Conservation (phyloP, 129 eudicot genomes). For the Scalesia atractyloides region DNA sequence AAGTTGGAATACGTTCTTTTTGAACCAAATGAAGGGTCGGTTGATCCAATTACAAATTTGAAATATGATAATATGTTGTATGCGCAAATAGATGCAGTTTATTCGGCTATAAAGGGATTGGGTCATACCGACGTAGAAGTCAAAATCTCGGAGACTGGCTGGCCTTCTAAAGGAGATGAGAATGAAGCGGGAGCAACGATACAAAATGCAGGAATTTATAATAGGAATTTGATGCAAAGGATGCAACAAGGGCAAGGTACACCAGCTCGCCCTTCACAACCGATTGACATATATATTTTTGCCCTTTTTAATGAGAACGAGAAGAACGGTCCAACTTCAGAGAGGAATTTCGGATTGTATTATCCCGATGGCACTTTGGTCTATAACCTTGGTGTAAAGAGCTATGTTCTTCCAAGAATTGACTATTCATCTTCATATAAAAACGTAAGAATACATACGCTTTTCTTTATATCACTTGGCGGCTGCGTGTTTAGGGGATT, state of each 20-base stretch:
- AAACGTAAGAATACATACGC: constrained; percentile 43
- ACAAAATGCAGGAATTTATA: constrained; percentile 78
- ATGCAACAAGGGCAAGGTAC: constrained; percentile 71
- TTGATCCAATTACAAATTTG: constrained; percentile 60
- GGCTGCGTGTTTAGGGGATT: neutral
- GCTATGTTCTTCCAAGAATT: constrained; percentile 55
- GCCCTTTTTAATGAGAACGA: constrained; percentile 92
- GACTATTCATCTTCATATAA: constrained; percentile 65
- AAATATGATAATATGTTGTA: constrained; percentile 95
- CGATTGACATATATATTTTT: constrained; percentile 75
- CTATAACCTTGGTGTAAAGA: constrained; percentile 75
- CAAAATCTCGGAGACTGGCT: constrained; percentile 88
- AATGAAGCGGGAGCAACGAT: constrained; percentile 81
- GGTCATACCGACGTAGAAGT: constrained; percentile 74
- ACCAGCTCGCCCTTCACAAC: constrained; percentile 71
- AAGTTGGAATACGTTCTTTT: constrained; percentile 75
- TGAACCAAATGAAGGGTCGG: constrained; percentile 62
- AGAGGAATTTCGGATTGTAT: constrained; percentile 87
- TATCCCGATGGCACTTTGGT: constrained; percentile 85
- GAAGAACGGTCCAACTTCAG: constrained; percentile 85
- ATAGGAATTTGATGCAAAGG: constrained; percentile 74
- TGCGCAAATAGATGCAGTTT: constrained; percentile 98
- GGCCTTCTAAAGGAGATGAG: constrained; percentile 97
- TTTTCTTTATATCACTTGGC: neutral
- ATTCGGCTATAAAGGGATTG: constrained; percentile 79